Conservation (phyloP, 495 filamentous ascomycete genomes). For the Wilcoxina mikolae region DNA sequence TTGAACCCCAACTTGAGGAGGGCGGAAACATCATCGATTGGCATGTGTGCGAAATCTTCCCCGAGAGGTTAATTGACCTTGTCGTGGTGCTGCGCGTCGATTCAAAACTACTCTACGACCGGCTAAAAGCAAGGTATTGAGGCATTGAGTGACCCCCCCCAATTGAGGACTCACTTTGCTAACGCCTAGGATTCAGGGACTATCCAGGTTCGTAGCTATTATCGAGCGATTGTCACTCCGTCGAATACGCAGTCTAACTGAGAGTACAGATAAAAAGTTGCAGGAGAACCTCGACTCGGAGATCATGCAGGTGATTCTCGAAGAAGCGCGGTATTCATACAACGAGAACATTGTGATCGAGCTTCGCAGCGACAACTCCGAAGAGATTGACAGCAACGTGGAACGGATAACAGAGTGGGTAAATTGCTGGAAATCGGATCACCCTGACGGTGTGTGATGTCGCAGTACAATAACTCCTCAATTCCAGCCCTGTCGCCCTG, state of each 20-base stretch:
- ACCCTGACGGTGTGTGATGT: constrained; percentile 29
- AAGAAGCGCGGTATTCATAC: constrained; percentile 79
- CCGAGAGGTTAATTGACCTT: constrained; percentile 83
- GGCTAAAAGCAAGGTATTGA: constrained; percentile 52
- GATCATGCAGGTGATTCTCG: constrained; percentile 87
- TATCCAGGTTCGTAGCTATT: constrained; percentile 16
- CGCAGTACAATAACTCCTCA: no score
- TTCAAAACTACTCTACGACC: constrained; percentile 67
- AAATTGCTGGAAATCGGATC: constrained; percentile 61
- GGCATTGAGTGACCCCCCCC: not conserved
- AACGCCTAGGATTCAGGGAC: constrained; percentile 7
- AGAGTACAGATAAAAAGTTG: constrained; percentile 66
- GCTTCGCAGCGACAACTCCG: constrained; percentile 61
- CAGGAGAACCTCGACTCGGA: constrained; percentile 95
- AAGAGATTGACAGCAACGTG: constrained; percentile 77
- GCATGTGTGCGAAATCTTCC: constrained; percentile 96
- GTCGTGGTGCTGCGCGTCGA: constrained; percentile 81
- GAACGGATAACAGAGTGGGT: constrained; percentile 73
- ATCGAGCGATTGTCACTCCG: no score
- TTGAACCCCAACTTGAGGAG: constrained; percentile 63
- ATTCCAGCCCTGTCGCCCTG: no score
- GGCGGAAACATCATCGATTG: constrained; percentile 93
- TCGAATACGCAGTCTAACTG: not conserved
- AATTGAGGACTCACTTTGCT: not conserved
- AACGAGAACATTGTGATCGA: constrained; percentile 83